Evolutionary conservation across 495 filamentous ascomycete genomes (phyloP), one percentile per base, ranked within the genome.

Genomic region (Podospora sp.): DNA sequence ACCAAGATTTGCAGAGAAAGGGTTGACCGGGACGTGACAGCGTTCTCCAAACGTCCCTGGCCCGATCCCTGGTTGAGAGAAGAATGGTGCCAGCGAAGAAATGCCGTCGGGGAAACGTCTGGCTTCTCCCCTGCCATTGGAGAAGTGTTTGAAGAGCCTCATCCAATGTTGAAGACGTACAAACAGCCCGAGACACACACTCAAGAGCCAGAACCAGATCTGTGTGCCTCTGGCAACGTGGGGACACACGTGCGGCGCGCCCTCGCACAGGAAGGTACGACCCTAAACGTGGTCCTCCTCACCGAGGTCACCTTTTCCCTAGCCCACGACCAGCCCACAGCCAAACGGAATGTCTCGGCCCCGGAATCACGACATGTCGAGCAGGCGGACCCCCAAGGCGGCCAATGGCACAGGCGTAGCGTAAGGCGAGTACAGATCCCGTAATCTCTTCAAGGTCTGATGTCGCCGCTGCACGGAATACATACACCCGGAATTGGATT

Each of bases 1-100:
- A 76, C 74, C 74, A 76, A 76, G 74, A 76, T 76, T 73, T 65
- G 67, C 33, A 35, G 20, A 70, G 3, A 50, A 62, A 50, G 63
- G 73, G 73, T 74, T 65, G 65, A 35, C 69, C 62, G 36, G 59
- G 55, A 60, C 22, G 26, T 26, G 60, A 53, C 22, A 60, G 51
- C 51, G 3, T 57, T 51, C 58, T 59, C 62, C 46, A 71, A 65
- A 40, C 21, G 27, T 40, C 29, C 21, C 18, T 33, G 65, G 60
- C 65, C 69, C 67, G 36, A 66, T 66, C 72, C 72, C 46, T 64
- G 65, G 70, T 70, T 68, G 40, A 25, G 36, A 6, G 27, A 60
- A 63, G 24, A 67, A 65, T 20, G 53, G 56, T 26, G 57, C 26
- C 26, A 65, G 26, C 21, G n/a, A 18, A 29, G 26, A 53, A 60